Percentiles rank a stretch among this genome's conserved stretches.
These are phyloP conservation scores for Gilbertella persicaria DNA, from an alignment of 371 early-diverging fungal genomes.

Conservation along the genomic window DNA sequence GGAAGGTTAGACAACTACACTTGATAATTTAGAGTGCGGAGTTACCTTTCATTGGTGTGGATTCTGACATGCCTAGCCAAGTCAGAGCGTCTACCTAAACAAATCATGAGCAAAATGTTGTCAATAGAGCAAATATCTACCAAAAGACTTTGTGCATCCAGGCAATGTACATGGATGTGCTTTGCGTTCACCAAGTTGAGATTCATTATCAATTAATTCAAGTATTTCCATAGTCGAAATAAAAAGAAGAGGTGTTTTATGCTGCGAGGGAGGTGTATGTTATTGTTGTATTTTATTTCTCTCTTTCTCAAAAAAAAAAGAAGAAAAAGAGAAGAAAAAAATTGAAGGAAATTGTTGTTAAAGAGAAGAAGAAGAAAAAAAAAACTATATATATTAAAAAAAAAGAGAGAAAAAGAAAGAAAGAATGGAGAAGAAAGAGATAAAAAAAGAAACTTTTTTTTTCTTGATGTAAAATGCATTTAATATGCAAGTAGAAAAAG, in stretches of 20 bases:
- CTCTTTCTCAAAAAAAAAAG: background rate
- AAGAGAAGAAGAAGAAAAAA: background rate
- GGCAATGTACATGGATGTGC: constrained; percentile 33
- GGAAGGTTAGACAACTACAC: constrained; percentile 20
- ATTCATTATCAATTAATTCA: constrained; percentile 60
- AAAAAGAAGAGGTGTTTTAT: background rate
- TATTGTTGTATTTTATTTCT: background rate
- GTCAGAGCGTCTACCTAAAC: constrained; percentile 67
- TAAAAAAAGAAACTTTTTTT: constrained; percentile 2
- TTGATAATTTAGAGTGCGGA: constrained; percentile 3
- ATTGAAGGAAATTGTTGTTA: background rate
- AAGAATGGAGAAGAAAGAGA: constrained; percentile 2
- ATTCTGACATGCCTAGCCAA: constrained; percentile 76
- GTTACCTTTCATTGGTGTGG: constrained; percentile 72
- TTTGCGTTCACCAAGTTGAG: constrained; percentile 28
- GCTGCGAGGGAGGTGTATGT: background rate
- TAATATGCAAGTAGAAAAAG: too few relatives aligned
- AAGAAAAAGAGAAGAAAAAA: background rate
- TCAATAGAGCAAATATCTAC: constrained; percentile 14
- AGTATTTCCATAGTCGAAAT: constrained; percentile 56
- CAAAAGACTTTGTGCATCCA: constrained; percentile 36
- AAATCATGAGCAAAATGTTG: constrained; percentile 4
- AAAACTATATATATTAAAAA: background rate
- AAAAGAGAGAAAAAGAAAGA: background rate
- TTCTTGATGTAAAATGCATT: background rate